phyloP scores from a whole-genome alignment of 257 asterid genomes.

The Solanum neorickii region DNA sequence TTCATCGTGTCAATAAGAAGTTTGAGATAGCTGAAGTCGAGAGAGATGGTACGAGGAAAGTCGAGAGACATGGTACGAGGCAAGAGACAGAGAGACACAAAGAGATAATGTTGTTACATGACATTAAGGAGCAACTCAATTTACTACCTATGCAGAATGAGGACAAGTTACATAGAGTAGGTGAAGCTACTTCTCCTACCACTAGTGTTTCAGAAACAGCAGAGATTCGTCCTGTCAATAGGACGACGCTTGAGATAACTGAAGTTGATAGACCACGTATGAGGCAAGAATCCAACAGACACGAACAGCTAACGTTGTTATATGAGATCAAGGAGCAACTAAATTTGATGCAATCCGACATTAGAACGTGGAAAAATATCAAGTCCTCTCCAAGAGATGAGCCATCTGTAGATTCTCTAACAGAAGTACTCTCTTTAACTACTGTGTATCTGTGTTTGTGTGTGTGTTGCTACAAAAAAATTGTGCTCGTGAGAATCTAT shows the following conservation, averaged over 20 bases:
- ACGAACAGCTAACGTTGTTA: constrained; percentile 46
- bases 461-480: background rate
- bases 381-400: constrained; percentile 17
- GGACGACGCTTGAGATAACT: constrained; percentile 17
- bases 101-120: constrained; percentile 48
- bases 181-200: constrained; percentile 17
- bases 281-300: constrained; percentile 9
- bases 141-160: constrained; percentile 24
- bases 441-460: too few relatives aligned
- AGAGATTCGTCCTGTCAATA: constrained; percentile 7
- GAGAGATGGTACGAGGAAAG: background rate
- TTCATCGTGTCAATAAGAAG: constrained; percentile 12
- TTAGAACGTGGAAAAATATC: constrained; percentile 29
- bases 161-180: constrained; percentile 19
- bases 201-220: constrained; percentile 12
- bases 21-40: constrained; percentile 31
- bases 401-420: constrained; percentile 17
- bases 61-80: constrained; percentile 10
- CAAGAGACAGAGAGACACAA: constrained; percentile 19
- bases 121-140: constrained; percentile 42
- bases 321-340: constrained; percentile 52
- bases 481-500: background rate
- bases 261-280: constrained; percentile 19
- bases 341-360: constrained; percentile 33
- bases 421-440: constrained; percentile 27